Percentiles rank a stretch among this genome's conserved stretches.
Conservation (phyloP, 2,329 filamentous ascomycete genomes). For the Colletotrichum horii region DNA sequence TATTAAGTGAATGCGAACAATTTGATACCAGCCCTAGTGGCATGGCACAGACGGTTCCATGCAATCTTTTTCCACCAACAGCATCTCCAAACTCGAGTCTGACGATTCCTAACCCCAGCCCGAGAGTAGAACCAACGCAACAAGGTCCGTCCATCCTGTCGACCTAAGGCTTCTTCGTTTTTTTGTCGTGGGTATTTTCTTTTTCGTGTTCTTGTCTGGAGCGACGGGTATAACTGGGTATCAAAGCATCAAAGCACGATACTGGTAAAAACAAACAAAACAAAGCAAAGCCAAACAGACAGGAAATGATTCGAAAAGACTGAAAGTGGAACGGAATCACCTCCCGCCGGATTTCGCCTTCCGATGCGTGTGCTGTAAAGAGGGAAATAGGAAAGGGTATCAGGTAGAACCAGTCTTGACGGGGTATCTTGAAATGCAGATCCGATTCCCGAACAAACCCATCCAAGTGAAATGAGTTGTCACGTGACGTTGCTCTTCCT, state of each 20-base stretch:
- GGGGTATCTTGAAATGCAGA: constrained; percentile 66
- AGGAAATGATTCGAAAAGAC: constrained; percentile 26
- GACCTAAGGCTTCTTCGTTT: constrained; percentile 24
- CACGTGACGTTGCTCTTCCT: constrained; percentile 20
- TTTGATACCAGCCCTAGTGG: constrained; percentile 21
- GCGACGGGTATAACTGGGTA: constrained; percentile 40
- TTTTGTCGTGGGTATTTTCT: constrained; percentile 26
- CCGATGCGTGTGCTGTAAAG: constrained; percentile 25
- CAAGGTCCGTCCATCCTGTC: constrained; percentile 18
- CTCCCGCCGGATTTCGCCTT: constrained; percentile 16
- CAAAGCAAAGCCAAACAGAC: constrained; percentile 17
- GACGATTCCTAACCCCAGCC: constrained; percentile 19
- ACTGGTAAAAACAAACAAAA: constrained; percentile 26
- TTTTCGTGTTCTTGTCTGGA: constrained; percentile 26
- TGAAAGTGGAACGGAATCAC: constrained; percentile 15
- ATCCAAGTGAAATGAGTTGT: constrained; percentile 18
- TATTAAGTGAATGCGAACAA: constrained; percentile 39
- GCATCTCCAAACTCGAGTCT: constrained; percentile 21
- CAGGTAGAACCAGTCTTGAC: constrained; percentile 51
- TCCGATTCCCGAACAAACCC: constrained; percentile 52
- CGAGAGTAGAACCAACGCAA: constrained; percentile 24
- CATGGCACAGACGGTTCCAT: constrained; percentile 18
- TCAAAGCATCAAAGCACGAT: constrained; percentile 36
- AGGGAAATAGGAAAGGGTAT: constrained; percentile 31
- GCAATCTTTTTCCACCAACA: constrained; percentile 17